Base-by-base conservation (phyloP, 495 filamentous ascomycete genomes). In the Penicillium argentinense region DNA sequence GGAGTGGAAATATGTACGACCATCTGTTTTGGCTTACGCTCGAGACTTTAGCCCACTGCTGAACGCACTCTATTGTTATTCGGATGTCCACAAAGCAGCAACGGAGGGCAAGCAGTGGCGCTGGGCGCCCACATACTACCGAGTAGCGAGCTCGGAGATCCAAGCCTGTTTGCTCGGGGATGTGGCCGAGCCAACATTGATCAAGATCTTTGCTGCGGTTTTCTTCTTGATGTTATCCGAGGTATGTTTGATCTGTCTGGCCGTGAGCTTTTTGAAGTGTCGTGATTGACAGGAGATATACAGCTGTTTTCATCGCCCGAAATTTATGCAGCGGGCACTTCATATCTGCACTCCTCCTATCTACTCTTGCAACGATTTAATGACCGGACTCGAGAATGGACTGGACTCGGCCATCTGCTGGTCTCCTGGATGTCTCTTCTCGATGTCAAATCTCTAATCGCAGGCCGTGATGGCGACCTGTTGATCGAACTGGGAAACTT, bases 171-270 rank as follows among this genome's bases (percentile, higher is more conserved):
- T 70, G 4, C 45, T 58, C 8, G 66, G 60, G 1, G 62, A 66
- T n/a, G 54, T 70, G 29, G 30, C 36, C 12, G 56, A 67, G 19
- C 23, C 48, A 14, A 54, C 44, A 1, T 39, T 70, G 42, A 55
- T 63, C 50, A 57, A 56, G 34, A 39, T 64, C 0, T 64, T 70
- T 39, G 50, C 60, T 5, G 42, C 64, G 6, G 56, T 70, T 12
- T 60, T 72, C 30, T 57, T 72, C 38, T 53, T 72, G 17, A 72
- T 72, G 64, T 39, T 72, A 44, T 62, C 68, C 21, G 68, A 72
- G 61, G 68, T 72, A 51, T 19, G 61, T 47, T n/a, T n/a, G n/a
- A n/a, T n/a, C n/a, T n/a, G n/a, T n/a, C n/a, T n/a, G n/a, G n/a
- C n/a, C n/a, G n/a, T n/a, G n/a, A n/a, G n/a, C n/a, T n/a, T n/a